Base-by-base conservation (phyloP, 371 early-diverging fungal genomes). In the Catenaria anguillulae region DNA sequence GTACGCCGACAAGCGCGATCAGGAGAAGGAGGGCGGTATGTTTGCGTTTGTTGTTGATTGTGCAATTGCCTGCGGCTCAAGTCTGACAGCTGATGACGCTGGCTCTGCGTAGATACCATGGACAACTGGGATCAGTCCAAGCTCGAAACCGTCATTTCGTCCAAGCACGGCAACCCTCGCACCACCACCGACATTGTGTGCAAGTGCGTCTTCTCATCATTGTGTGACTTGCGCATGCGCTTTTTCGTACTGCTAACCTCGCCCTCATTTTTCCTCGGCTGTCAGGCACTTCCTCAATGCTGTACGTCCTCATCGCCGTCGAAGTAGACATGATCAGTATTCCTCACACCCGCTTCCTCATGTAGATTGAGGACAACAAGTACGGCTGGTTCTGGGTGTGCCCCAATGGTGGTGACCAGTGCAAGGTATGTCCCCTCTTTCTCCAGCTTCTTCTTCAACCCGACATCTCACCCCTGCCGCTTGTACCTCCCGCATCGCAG, bases 311-410 rank as follows among this genome's bases (percentile, higher is more conserved):
- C n/a, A n/a, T n/a, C n/a, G n/a, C n/a, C n/a, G n/a, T n/a, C n/a
- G n/a, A n/a, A n/a, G n/a, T n/a, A n/a, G n/a, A n/a, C n/a, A n/a
- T n/a, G n/a, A n/a, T n/a, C n/a, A n/a, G n/a, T n/a, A n/a, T n/a
- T n/a, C n/a, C n/a, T n/a, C n/a, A n/a, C n/a, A n/a, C n/a, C n/a
- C n/a, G 77, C 78, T 96, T 98, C 70, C 81, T 99, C 78, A 97
- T 98, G 69, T 98, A 98, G n/a, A 89, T 99, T 62, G 97, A 98
- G 70, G 77, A 78, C 61, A 75, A 86, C 69, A 97, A 97, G 76
- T 97, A 97, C 72, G 97, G 93, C 61, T 93, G 93, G 91, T 95
- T 93, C 78, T 99, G 99, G 99, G 90, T 90, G 64, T 98, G 99
- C 75, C 97, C 94, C 8, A 87, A 88, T 64, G 90, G 89, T 66